These are phyloP conservation scores for Fusarium denticulatum DNA, from an alignment of 2,329 filamentous ascomycete genomes.

Conservation along the genomic window DNA sequence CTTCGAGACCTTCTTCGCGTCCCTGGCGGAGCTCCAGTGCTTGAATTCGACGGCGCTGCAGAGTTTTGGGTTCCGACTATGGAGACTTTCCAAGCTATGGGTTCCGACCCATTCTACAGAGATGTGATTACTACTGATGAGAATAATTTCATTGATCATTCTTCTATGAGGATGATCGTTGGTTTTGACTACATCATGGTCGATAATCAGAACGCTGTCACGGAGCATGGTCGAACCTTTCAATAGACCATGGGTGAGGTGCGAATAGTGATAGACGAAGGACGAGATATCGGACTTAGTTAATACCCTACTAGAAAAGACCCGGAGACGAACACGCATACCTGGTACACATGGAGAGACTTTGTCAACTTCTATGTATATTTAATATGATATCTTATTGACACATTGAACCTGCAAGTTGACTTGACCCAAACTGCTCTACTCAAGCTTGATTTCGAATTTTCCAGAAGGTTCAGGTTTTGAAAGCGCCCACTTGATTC, in stretches of 20 bases:
- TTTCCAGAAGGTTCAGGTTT: slow-evolving; percentile 47
- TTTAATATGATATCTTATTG: not conserved
- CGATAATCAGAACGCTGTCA: slow-evolving; percentile 11
- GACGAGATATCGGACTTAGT: not conserved
- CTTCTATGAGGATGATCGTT: slow-evolving; percentile 4
- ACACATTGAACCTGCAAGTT: accelerated
- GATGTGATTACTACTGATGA: not conserved
- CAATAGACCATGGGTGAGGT: not conserved
- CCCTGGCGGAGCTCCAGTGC: not conserved
- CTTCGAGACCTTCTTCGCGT: not conserved
- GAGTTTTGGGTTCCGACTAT: slow-evolving; percentile 12
- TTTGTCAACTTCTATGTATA: not conserved
- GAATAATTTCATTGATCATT: slow-evolving; percentile 1
- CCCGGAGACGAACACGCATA: not conserved
- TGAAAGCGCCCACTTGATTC: slow-evolving; percentile 54
- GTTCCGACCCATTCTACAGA: not conserved
- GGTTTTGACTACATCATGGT: slow-evolving; percentile 11
- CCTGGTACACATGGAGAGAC: accelerated
- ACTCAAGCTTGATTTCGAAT: slow-evolving; percentile 32
- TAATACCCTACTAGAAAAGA: not conserved
- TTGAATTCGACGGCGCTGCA: not conserved
- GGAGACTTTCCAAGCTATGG: slow-evolving; percentile 1
- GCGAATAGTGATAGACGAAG: too few relatives aligned
- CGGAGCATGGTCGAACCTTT: not conserved
- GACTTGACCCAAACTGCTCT: accelerated